A percentile compares a stretch with the other conserved stretches of the same genome.
Evolutionary conservation across 2,329 filamentous ascomycete species (phyloP).

Genomic region (Penicillium sp.): DNA sequence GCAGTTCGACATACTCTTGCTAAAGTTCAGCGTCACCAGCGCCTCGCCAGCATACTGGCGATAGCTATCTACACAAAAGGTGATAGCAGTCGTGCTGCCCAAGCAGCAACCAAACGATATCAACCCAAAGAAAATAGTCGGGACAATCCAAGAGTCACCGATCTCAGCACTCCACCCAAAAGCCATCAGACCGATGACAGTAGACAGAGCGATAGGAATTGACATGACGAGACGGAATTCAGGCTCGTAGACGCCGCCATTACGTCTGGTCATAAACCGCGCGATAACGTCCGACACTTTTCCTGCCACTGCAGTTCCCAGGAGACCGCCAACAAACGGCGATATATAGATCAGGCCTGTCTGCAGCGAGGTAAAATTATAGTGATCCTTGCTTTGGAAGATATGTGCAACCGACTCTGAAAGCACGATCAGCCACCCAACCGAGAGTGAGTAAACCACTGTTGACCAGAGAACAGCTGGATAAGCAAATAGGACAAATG

Average conservation of each 20-base stretch:
- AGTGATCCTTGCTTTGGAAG: constrained; percentile 65
- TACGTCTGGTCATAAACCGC: constrained; percentile 73
- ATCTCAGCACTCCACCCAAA: constrained; percentile 89
- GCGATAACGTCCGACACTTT: constrained; percentile 84
- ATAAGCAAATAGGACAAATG: constrained; percentile 83
- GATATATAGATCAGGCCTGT: constrained; percentile 86
- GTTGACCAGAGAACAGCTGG: constrained; percentile 87
- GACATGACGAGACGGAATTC: constrained; percentile 92
- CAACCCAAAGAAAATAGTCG: constrained; percentile 87
- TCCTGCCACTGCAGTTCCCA: constrained; percentile 89
- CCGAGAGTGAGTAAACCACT: constrained; percentile 77
- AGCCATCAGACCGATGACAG: constrained; percentile 83
- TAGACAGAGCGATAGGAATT: constrained; percentile 71
- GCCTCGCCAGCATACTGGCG: constrained; percentile 91
- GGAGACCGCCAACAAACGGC: constrained; percentile 80
- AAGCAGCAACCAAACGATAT: constrained; percentile 90
- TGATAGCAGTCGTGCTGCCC: constrained; percentile 86
- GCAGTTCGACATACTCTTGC: constrained; percentile 62
- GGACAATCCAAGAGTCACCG: constrained; percentile 79
- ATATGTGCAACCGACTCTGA: constrained; percentile 83
- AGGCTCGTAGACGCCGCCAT: constrained; percentile 92
- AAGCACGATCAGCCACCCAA: constrained; percentile 94
- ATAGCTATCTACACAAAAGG: constrained; percentile 91
- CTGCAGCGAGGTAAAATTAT: constrained; percentile 77
- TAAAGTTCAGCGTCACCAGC: constrained; percentile 88